Evolutionary conservation across 176 grass and related monocot genomes (phyloP), one percentile per base, ranked within the genome.

Genomic region (Oropetium thomaeum): DNA sequence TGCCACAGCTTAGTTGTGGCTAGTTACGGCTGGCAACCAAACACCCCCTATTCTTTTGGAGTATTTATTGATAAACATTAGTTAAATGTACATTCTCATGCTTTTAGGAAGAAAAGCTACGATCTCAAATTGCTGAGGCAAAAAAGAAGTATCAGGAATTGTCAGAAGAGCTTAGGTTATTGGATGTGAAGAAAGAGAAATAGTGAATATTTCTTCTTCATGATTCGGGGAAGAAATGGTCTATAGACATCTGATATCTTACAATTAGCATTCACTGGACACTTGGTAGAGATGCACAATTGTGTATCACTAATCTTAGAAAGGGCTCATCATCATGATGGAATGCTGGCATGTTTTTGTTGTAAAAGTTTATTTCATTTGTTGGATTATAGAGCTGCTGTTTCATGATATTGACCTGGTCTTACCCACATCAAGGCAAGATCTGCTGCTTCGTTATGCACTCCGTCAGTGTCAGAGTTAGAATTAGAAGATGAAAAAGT

Each of bases 81-180:
- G 20, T 64, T 53, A 52, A 77, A 69, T 89, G 22, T 20, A n/a
- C n/a, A 17, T 67, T 72, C 9, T 72, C 43, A 65, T 88, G 64
- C 81, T 35, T 74, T 55, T 87, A 97, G 93, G 93, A 88, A 85
- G 68, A 87, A 86, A 87, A 80, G 77, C 73, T 97, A 10, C 89
- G 76, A 58, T 86, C 58, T 75, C 82, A 89, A 82, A 79, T 97
- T 87, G 81, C 79, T 3, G 76, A 87, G 71, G 82, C 61, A 65
- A 82, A 78, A 69, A 93, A 90, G 77, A 76, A 75, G 68, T 97
- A 75, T 13, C 81, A 89, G 44, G 71, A 89, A 93, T 61, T 93
- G 63, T 67, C 90, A 64, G 68, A 69, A 62, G 82, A 93, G 69
- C 82, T 90, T 26, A 76, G 75, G 44, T 62, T 64, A 66, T 76